Evolutionary conservation across 164 flowering plant genomes (phyloP).

Genomic region (Protea cynaroides): DNA sequence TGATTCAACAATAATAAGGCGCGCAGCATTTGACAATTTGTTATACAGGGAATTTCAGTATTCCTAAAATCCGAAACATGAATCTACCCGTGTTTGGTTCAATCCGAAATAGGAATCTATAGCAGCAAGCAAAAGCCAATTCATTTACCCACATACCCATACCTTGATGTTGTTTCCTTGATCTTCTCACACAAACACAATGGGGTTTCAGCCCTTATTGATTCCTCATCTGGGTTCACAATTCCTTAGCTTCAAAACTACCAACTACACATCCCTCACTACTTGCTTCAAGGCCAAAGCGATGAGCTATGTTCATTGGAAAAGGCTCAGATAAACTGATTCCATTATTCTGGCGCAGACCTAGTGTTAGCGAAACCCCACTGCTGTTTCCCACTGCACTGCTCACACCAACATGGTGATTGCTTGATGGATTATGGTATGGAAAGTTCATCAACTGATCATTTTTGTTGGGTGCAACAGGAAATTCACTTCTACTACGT

Average conservation of each 20-base stretch:
- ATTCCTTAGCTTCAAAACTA: slow-evolving; percentile 37
- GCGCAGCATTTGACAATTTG: too few relatives aligned
- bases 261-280: slow-evolving; percentile 36
- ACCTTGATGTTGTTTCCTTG: too few relatives aligned
- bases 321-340: slow-evolving; percentile 40
- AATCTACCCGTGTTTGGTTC: too few relatives aligned
- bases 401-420: slow-evolving; percentile 23
- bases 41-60: too few relatives aligned
- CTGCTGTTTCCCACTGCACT: slow-evolving; percentile 31
- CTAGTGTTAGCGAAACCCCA: slow-evolving; percentile 64
- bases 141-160: too few relatives aligned
- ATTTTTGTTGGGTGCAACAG: slow-evolving; percentile 12
- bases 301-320: slow-evolving; percentile 40
- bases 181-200: too few relatives aligned
- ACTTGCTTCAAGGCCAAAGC: slow-evolving; percentile 35
- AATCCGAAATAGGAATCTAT: too few relatives aligned
- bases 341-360: slow-evolving; percentile 61
- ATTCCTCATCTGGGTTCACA: too few relatives aligned
- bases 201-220: too few relatives aligned
- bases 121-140: too few relatives aligned
- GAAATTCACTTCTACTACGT: slow-evolving; percentile 37
- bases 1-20: too few relatives aligned
- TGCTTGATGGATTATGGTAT: slow-evolving; percentile 25
- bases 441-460: slow-evolving; percentile 28
- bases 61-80: too few relatives aligned